Conservation (phyloP, 345 rosid genomes). For the Populus alba region DNA sequence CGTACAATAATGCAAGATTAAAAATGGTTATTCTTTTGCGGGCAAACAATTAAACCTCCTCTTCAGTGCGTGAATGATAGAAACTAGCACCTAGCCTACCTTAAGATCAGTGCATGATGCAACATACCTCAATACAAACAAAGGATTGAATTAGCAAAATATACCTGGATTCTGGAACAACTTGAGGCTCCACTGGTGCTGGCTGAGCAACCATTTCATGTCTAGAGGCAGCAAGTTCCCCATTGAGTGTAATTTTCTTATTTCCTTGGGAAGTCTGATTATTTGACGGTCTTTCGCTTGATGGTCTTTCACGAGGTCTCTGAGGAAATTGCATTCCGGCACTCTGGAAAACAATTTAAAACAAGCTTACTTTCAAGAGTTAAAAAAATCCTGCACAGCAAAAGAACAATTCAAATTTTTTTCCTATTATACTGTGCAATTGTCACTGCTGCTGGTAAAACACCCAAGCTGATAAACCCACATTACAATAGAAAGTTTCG, state of each 20-base stretch:
- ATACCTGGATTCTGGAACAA: slow-evolving; percentile 75
- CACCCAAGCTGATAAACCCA: background rate
- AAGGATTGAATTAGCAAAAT: background rate
- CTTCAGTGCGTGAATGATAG: too few relatives aligned
- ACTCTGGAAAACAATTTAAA: slow-evolving; percentile 46
- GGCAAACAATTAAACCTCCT: background rate
- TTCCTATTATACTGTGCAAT: background rate
- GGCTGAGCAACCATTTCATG: slow-evolving; percentile 42
- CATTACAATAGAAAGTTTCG: background rate
- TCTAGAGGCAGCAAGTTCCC: slow-evolving; percentile 55
- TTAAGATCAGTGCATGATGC: background rate
- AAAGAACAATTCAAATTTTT: background rate
- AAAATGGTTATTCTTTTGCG: background rate
- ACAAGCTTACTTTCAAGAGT: slow-evolving; percentile 4
- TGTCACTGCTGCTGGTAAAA: background rate
- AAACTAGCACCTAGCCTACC: background rate
- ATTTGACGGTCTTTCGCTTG: background rate
- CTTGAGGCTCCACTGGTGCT: slow-evolving; percentile 42
- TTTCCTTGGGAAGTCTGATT: slow-evolving; percentile 37
- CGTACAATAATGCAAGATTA: slow-evolving; percentile 10
- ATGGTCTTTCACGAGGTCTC: slow-evolving; percentile 32
- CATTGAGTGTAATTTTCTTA: slow-evolving; percentile 48
- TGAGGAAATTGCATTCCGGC: slow-evolving; percentile 86
- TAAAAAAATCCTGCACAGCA: background rate
- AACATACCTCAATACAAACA: background rate